Percentiles rank a stretch among this genome's conserved stretches.
Evolutionary conservation across 164 flowering plant genomes (phyloP).

Genomic region (Berberis vulgaris): DNA sequence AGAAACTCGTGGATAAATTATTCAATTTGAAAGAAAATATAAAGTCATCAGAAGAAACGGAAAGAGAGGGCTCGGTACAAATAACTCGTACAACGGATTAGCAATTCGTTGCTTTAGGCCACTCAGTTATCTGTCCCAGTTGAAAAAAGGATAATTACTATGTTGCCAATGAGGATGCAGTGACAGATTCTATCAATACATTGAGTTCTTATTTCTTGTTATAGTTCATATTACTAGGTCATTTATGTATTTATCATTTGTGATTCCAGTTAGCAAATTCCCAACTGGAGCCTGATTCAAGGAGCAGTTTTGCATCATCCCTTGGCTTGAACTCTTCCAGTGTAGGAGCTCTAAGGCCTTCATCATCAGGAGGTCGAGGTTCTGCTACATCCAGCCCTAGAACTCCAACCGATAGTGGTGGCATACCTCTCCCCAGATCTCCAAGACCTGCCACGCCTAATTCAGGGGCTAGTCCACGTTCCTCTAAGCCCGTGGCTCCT

Average conservation of each 20-base stretch:
- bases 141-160: no score
- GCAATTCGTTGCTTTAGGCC: no score
- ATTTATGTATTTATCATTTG: neutral
- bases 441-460: constrained; percentile 78
- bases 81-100: no score
- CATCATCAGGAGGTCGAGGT: constrained; percentile 50
- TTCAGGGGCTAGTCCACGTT: constrained; percentile 47
- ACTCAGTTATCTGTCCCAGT: no score
- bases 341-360: constrained; percentile 54
- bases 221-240: neutral
- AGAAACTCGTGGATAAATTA: no score
- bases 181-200: neutral
- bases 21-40: no score
- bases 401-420: constrained; percentile 39
- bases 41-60: no score
- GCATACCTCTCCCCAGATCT: constrained; percentile 25
- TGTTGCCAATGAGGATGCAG: neutral
- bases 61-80: no score
- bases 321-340: constrained; percentile 56
- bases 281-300: constrained; percentile 45
- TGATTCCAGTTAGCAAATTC: constrained; percentile 56
- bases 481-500: constrained; percentile 33
- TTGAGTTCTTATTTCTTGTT: neutral
- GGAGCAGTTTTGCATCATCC: constrained; percentile 45
- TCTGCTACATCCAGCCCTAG: constrained; percentile 42